Evolutionary conservation across 1,139 yeast species (phyloP), one percentile per base, ranked within the genome.

Genomic region (Candida glucosophila): DNA sequence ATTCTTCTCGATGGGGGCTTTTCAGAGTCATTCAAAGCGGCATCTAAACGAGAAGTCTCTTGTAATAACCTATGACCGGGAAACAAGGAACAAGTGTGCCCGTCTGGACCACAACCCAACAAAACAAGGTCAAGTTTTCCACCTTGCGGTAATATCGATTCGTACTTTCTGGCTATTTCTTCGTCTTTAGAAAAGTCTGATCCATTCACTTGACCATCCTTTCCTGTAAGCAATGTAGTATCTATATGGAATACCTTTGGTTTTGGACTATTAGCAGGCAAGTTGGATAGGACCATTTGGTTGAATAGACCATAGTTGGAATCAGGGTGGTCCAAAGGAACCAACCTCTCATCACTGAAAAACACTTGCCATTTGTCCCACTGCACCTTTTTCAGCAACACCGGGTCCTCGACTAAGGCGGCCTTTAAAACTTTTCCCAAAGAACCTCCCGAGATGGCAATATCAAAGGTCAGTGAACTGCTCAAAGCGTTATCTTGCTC

Each of bases 361-460:
- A 61, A 78, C 9, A 78, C 74, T 30, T 67, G 68, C 86, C 86
- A 78, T 41, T 74, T 65, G 29, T 55, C 55, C 86, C 86, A 78
- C 41, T 73, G 38, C 19, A 76, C 67, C 29, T 65, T 55, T 1
- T 55, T 33, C 6, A 63, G 58, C 23, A 67, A 48, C n/a, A 52
- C 58, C 16, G 51, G 29, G 43, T 81, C 68, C 34, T 73, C 75
- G 30, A 83, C 65, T 35, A 88, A 65, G 2, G 88, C 90, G 28
- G 63, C 61, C 37, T 77, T 73, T 47, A 88, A 66, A 3, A 76
- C 83, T 41, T 79, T 77, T 15, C 88, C 83, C 40, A 86, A 63
- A 4, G 95, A 83, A 2, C 97, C 97, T 22, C 96, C 97, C 30
- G 92, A 78, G 24, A 88, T 66, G 13, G 95, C 96, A 34, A 88